phyloP scores from a whole-genome alignment of 208 protist genomes.

The Entamoeba moshkovskii region DNA sequence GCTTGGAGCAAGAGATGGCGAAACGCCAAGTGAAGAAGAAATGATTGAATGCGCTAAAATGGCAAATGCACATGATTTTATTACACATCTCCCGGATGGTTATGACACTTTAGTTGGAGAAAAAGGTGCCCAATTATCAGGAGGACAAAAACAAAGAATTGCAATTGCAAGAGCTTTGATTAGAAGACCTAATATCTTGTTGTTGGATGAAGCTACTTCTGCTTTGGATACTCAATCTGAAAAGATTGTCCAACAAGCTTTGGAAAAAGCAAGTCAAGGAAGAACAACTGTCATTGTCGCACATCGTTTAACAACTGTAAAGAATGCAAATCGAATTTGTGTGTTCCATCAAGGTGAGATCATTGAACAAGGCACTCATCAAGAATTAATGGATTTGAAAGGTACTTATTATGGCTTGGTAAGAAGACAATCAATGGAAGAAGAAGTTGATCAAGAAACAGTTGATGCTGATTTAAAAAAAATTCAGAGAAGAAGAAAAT shows the following conservation, averaged over 20 bases:
- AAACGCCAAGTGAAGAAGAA: background rate
- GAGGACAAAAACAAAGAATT: constrained; percentile 75
- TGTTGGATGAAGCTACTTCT: constrained; percentile 72
- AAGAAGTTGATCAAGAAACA: background rate
- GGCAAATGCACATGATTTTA: background rate
- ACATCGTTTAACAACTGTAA: constrained; percentile 68
- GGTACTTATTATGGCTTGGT: background rate
- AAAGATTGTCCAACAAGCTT: constrained; percentile 60
- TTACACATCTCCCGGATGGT: constrained; percentile 40
- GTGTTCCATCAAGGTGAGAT: constrained; percentile 67
- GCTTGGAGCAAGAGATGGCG: background rate
- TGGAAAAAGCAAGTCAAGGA: constrained; percentile 53
- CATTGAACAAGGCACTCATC: constrained; percentile 62
- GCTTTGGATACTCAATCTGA: constrained; percentile 67
- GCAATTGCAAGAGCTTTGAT: constrained; percentile 68
- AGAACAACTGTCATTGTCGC: constrained; percentile 75
- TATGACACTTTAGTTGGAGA: background rate
- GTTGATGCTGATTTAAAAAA: background rate
- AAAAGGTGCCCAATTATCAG: constrained; percentile 48
- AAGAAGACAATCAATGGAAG: background rate
- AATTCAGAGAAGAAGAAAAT: background rate
- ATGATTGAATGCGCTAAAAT: background rate
- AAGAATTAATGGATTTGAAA: constrained; percentile 42
- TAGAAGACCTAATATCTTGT: constrained; percentile 58
- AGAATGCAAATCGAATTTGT: constrained; percentile 71